A percentile compares a stretch with the other conserved stretches of the same genome.
phyloP scores from a whole-genome alignment of 257 asterid genomes.

The Cynanchum wilfordii region DNA sequence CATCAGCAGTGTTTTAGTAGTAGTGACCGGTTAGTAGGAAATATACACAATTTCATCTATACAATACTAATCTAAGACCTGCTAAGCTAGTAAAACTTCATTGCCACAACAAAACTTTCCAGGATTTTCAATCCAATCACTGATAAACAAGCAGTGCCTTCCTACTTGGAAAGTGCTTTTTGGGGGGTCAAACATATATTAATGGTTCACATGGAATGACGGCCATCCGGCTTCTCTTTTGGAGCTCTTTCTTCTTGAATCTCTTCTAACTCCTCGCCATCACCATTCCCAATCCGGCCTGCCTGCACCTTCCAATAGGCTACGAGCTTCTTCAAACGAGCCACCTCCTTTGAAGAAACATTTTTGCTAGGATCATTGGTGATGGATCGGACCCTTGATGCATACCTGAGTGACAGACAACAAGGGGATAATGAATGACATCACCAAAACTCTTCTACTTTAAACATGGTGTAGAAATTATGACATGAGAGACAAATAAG shows the following conservation, averaged over 20 bases:
- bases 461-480: not conserved
- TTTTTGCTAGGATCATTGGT: constrained; percentile 89
- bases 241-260: constrained; percentile 62
- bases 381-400: constrained; percentile 88
- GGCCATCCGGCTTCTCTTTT: constrained; percentile 54
- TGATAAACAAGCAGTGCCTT: not conserved
- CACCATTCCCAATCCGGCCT: constrained; percentile 67
- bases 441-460: not conserved
- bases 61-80: constrained; percentile 16
- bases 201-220: constrained; percentile 57
- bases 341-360: constrained; percentile 86
- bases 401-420: constrained; percentile 49
- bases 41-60: constrained; percentile 20
- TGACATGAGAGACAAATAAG: too few species aligned
- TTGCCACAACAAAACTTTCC: constrained; percentile 18
- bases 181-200: not conserved
- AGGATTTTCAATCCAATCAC: not conserved
- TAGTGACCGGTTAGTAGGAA: constrained; percentile 12
- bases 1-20: constrained; percentile 7
- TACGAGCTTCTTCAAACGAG: constrained; percentile 73
- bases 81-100: not conserved
- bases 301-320: constrained; percentile 91
- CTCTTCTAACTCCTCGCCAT: constrained; percentile 83
- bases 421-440: not conserved
- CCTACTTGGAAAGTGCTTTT: not conserved